Evolutionary conservation across 2,329 filamentous ascomycete species (phyloP).

Genomic region (Emydomyces testavorans): DNA sequence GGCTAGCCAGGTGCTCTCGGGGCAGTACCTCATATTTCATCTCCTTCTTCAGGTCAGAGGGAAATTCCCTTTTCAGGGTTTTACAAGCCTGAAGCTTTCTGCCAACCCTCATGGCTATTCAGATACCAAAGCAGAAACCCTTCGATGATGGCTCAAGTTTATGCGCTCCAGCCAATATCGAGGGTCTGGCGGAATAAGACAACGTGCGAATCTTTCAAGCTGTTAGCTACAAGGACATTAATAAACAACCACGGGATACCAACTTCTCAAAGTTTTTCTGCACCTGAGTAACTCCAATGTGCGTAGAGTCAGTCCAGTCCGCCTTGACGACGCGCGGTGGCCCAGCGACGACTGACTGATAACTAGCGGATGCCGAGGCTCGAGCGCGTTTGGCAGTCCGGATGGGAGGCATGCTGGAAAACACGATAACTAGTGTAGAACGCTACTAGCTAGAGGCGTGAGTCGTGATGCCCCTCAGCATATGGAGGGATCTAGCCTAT

Average conservation of each 20-base stretch:
- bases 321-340: neutral
- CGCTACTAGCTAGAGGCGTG: neutral
- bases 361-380: neutral
- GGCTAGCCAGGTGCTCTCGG: neutral
- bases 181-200: neutral
- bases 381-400: neutral
- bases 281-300: neutral
- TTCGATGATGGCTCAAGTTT: neutral
- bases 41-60: neutral
- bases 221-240: neutral
- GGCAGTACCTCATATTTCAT: neutral
- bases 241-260: neutral
- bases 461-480: neutral
- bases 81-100: neutral
- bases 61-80: neutral
- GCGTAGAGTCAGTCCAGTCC: slow-evolving; percentile 1
- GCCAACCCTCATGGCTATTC: neutral
- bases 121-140: neutral
- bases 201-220: neutral
- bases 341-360: slow-evolving; percentile 4
- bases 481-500: too few relatives aligned
- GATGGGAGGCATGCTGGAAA: neutral
- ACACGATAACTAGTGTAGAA: neutral
- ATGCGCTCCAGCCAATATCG: neutral
- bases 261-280: slow-evolving; percentile 1